A percentile compares a stretch with the other conserved stretches of the same genome.
Conservation (phyloP, 345 rosid species). For the Brassica cretica region DNA sequence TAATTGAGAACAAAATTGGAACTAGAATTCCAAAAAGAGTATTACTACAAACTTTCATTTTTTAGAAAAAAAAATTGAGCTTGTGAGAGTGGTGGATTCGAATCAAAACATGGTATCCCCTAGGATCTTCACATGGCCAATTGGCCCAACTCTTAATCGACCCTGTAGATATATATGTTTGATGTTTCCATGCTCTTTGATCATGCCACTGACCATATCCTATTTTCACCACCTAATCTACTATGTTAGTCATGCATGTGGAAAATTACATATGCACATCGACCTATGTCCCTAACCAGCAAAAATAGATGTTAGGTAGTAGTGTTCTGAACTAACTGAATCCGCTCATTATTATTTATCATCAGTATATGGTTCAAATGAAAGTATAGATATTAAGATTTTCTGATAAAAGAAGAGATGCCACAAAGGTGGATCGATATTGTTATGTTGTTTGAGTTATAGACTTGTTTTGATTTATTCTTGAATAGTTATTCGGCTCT, state of each 20-base stretch:
- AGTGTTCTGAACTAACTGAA: too few relatives aligned
- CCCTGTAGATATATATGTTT: slow-evolving; percentile 6
- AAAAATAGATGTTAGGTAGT: too few relatives aligned
- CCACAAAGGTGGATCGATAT: too few relatives aligned
- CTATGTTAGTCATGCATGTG: slow-evolving; percentile 5
- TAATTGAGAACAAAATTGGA: slow-evolving; percentile 1
- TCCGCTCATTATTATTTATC: too few relatives aligned
- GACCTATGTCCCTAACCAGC: neutral
- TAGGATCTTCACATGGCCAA: slow-evolving; percentile 15
- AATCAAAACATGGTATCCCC: slow-evolving; percentile 20
- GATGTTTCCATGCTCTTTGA: slow-evolving; percentile 21
- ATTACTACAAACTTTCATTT: slow-evolving; percentile 7
- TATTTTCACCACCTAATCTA: slow-evolving; percentile 23
- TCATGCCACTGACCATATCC: slow-evolving; percentile 23
- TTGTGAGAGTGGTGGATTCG: slow-evolving; percentile 15
- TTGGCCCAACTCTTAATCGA: slow-evolving; percentile 5
- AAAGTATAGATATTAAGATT: too few relatives aligned
- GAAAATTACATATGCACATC: neutral
- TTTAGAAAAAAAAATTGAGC: neutral
- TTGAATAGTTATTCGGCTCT: too few relatives aligned
- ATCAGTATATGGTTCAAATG: too few relatives aligned
- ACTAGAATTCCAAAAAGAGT: neutral
- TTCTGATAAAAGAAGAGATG: too few relatives aligned
- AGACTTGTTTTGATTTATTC: too few relatives aligned
- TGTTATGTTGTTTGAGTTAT: too few relatives aligned